These are phyloP conservation scores for Tolypocladium paradoxum DNA, from an alignment of 2,329 filamentous ascomycete genomes.

Conservation along the genomic window DNA sequence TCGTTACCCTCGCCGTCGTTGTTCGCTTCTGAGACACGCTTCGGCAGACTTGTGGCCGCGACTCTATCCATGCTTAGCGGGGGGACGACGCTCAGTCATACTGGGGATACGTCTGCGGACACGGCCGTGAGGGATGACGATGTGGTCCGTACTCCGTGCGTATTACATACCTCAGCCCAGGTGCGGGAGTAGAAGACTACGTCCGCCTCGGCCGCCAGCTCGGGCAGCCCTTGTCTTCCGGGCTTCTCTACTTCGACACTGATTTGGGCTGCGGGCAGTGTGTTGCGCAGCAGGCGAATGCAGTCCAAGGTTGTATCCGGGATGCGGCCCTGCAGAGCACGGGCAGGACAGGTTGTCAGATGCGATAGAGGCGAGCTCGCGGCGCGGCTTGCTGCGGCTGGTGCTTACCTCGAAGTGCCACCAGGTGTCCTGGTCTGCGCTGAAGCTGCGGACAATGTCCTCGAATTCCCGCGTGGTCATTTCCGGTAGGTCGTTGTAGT, in stretches of 20 bases:
- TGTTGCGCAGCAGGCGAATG: slow-evolving; percentile 42
- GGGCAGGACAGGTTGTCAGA: neutral
- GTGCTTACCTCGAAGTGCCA: slow-evolving; percentile 59
- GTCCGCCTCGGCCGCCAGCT: slow-evolving; percentile 52
- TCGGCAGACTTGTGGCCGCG: slow-evolving; percentile 34
- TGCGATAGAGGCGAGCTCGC: neutral
- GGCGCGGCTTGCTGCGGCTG: neutral
- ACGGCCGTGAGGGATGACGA: neutral
- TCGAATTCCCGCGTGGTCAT: slow-evolving; percentile 55
- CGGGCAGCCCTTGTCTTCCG: slow-evolving; percentile 43
- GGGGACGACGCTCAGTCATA: neutral
- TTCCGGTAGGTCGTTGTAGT: slow-evolving; percentile 55
- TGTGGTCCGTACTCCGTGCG: neutral
- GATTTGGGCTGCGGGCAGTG: slow-evolving; percentile 34
- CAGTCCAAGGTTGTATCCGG: slow-evolving; percentile 50
- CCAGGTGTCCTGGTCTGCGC: slow-evolving; percentile 35
- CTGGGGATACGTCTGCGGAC: neutral
- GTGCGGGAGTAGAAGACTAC: slow-evolving; percentile 63
- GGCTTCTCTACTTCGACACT: slow-evolving; percentile 69
- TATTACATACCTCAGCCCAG: slow-evolving; percentile 52
- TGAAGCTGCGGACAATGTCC: slow-evolving; percentile 27
- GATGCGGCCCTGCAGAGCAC: slow-evolving; percentile 43
- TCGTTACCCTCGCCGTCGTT: slow-evolving; percentile 33
- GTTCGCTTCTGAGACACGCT: slow-evolving; percentile 38
- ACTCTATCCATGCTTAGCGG: slow-evolving; percentile 11